Evolutionary conservation across 176 grass and related monocot genomes (phyloP).

Genomic region (Raddia distichophylla): DNA sequence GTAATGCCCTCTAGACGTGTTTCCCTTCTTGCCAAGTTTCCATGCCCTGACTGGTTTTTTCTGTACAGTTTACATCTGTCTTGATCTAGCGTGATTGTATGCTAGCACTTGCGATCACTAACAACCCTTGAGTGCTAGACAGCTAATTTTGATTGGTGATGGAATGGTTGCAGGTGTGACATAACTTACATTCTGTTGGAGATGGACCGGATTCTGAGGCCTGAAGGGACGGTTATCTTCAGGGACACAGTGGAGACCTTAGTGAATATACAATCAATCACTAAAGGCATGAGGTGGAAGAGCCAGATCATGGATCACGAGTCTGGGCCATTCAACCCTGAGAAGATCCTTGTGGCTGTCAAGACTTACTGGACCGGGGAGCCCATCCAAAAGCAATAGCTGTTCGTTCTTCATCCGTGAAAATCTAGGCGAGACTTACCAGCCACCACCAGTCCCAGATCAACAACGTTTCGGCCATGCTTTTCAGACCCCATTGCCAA

Average conservation of each 20-base stretch:
- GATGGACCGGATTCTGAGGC: constrained; percentile 78
- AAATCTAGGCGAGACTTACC: not conserved
- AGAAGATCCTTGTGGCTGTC: constrained; percentile 81
- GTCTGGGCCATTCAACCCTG: constrained; percentile 67
- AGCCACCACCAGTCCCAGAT: not conserved
- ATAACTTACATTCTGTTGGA: constrained; percentile 67
- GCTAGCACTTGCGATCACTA: not conserved
- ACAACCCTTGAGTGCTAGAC: not conserved
- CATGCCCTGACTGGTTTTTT: not conserved
- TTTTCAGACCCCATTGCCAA: not conserved
- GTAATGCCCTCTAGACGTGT: not conserved
- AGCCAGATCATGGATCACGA: constrained; percentile 85
- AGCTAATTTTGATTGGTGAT: constrained; percentile 1
- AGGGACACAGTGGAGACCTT: constrained; percentile 61
- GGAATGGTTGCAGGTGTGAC: constrained; percentile 56
- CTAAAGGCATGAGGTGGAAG: constrained; percentile 68
- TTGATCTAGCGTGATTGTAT: not conserved
- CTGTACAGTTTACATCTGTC: not conserved
- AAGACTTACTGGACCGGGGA: constrained; percentile 79
- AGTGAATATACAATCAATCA: constrained; percentile 57
- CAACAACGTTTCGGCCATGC: not conserved
- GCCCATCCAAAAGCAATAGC: constrained; percentile 42
- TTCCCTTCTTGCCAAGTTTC: not conserved
- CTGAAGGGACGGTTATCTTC: constrained; percentile 77
- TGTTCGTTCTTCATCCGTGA: not conserved